These are phyloP conservation scores for Laburnicola sp. DNA, from an alignment of 2,329 filamentous ascomycete genomes.

Conservation along the genomic window DNA sequence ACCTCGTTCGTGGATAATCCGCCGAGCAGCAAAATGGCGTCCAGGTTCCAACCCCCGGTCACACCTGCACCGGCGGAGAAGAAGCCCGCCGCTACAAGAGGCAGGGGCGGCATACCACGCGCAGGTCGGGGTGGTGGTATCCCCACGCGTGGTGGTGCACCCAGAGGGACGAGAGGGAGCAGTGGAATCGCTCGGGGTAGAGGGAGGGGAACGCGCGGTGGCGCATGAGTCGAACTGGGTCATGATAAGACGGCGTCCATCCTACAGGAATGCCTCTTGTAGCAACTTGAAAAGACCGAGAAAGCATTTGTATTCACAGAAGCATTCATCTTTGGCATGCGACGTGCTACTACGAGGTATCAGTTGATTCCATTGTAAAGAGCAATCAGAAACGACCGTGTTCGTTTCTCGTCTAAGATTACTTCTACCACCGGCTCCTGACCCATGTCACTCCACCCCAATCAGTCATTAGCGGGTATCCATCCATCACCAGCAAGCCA, in stretches of 20 bases:
- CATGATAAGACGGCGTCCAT: slow-evolving; percentile 8
- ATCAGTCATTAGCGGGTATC: slow-evolving; percentile 9
- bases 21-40: slow-evolving; percentile 55
- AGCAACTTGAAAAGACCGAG: no score
- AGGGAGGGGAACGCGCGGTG: slow-evolving; percentile 38
- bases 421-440: slow-evolving; percentile 1
- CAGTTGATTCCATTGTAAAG: no score
- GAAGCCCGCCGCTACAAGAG: slow-evolving; percentile 24
- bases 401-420: neutral
- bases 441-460: neutral
- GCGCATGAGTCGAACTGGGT: neutral
- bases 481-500: slow-evolving; percentile 4
- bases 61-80: slow-evolving; percentile 34
- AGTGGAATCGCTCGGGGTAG: slow-evolving; percentile 44
- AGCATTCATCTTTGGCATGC: no score
- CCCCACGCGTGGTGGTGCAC: slow-evolving; percentile 37
- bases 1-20: slow-evolving; percentile 90
- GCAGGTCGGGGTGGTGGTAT: slow-evolving; percentile 40
- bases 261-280: neutral
- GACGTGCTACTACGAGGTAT: no score
- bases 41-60: slow-evolving; percentile 46
- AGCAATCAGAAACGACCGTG: no score
- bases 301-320: no score
- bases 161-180: slow-evolving; percentile 38
- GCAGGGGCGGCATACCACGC: slow-evolving; percentile 42